phyloP scores from a whole-genome alignment of 352 stramenopile species.

The Pythium myriotylum region DNA sequence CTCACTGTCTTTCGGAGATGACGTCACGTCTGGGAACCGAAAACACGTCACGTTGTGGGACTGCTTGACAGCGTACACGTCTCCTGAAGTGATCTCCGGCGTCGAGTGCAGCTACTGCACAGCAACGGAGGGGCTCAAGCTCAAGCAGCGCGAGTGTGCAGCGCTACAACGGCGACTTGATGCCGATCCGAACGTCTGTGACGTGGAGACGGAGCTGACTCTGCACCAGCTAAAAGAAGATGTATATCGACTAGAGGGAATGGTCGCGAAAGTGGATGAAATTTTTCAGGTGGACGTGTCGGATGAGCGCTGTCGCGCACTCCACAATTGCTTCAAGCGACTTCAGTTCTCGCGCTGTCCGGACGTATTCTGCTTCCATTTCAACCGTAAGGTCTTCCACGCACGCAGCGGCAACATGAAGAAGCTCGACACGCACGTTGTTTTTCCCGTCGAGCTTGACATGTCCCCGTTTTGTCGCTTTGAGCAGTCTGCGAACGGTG shows the following conservation, averaged over 20 bases:
- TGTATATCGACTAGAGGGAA: conserved; percentile 54
- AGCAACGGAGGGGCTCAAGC: conserved; percentile 49
- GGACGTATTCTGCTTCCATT: conserved; percentile 87
- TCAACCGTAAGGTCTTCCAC: conserved; percentile 88
- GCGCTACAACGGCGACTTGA: conserved; percentile 32
- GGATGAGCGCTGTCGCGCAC: conserved; percentile 34
- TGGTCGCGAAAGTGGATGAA: conserved; percentile 29
- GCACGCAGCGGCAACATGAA: conserved; percentile 55
- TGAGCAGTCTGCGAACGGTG: conserved; percentile 34
- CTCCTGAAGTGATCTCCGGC: conserved; percentile 64
- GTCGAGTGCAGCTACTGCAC: conserved; percentile 83
- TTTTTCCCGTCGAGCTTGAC: conserved; percentile 80
- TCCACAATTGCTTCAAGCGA: conserved; percentile 63
- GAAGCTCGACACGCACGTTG: conserved; percentile 80
- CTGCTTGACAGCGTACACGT: conserved; percentile 67
- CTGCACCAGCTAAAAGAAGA: conserved; percentile 69
- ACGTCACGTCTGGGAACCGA: conserved; percentile 18
- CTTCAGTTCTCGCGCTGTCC: conserved; percentile 81
- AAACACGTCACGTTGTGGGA: conserved; percentile 52
- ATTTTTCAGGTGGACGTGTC: conserved; percentile 28
- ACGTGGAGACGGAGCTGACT: conserved; percentile 53
- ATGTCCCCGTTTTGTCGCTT: conserved; percentile 80
- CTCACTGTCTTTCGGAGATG: conserved; percentile 64
- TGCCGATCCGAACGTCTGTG: conserved; percentile 13
- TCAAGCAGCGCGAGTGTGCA: conserved; percentile 27